A percentile compares a stretch with the other conserved stretches of the same genome.
phyloP scores from a whole-genome alignment of 305 asterid species.

The Solanum hybrid region DNA sequence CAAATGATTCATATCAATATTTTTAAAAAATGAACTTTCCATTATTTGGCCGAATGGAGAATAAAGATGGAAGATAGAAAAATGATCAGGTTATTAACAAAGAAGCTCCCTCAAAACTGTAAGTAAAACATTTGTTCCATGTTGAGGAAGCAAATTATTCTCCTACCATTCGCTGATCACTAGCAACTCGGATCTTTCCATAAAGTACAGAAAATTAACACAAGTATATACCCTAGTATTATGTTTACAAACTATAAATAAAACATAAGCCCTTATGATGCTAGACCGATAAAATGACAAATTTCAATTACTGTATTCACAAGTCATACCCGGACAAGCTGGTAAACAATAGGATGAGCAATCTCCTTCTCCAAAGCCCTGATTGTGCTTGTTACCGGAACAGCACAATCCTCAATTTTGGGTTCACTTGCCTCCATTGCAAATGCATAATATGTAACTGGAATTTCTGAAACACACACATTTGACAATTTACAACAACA shows the following conservation, averaged over 20 bases:
- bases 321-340: slow-evolving; percentile 75
- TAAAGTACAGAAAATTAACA: background rate
- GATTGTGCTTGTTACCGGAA: slow-evolving; percentile 4
- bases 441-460: slow-evolving; percentile 36
- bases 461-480: slow-evolving; percentile 27
- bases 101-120: background rate
- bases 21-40: background rate
- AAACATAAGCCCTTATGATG: background rate
- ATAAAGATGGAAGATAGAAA: background rate
- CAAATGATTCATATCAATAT: background rate
- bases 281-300: background rate
- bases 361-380: slow-evolving; percentile 16
- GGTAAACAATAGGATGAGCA: slow-evolving; percentile 71
- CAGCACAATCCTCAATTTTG: slow-evolving; percentile 24
- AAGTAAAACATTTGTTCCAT: background rate
- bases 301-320: background rate
- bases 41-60: background rate
- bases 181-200: background rate
- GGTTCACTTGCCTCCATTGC: slow-evolving; percentile 52
- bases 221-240: background rate
- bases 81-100: background rate
- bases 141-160: background rate
- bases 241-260: background rate
- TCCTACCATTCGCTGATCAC: background rate
- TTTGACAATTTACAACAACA: background rate